Percentiles rank a stretch among this genome's conserved stretches.
Conservation (phyloP, 2,329 filamentous ascomycete genomes). For the Celoporthe dispersa region DNA sequence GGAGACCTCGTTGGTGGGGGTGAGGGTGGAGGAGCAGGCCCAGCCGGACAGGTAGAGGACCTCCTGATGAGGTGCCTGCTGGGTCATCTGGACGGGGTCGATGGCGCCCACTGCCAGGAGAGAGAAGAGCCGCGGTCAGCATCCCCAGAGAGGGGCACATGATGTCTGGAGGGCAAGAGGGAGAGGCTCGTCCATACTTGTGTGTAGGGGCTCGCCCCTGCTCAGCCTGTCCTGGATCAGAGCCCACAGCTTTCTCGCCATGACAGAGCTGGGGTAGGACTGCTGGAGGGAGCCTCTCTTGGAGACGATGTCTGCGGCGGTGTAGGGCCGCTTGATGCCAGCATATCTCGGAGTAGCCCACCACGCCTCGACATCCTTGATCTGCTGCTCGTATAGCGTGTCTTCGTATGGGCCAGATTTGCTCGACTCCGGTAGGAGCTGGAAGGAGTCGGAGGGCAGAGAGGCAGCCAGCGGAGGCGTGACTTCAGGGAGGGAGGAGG, state of each 20-base stretch:
- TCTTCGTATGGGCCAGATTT: conserved; percentile 85
- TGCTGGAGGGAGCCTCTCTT: conserved; percentile 89
- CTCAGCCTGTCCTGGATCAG: conserved; percentile 77
- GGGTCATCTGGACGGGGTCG: conserved; percentile 99
- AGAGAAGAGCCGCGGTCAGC: neutral
- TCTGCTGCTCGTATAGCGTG: conserved; percentile 79
- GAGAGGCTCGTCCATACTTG: conserved; percentile 66
- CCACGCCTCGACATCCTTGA: conserved; percentile 87
- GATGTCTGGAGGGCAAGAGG: neutral
- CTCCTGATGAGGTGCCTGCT: conserved; percentile 95
- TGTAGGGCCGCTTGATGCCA: conserved; percentile 91
- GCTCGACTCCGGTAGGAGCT: conserved; percentile 76
- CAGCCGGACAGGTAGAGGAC: conserved; percentile 95
- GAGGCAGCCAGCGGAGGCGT: conserved; percentile 64
- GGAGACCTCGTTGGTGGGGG: conserved; percentile 94
- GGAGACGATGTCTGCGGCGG: conserved; percentile 86
- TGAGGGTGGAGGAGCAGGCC: conserved; percentile 94
- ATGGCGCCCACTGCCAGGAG: conserved; percentile 80
- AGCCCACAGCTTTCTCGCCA: conserved; percentile 94
- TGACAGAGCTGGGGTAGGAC: conserved; percentile 87
- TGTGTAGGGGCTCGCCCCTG: conserved; percentile 88
- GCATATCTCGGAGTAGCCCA: conserved; percentile 84
- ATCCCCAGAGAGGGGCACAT: neutral
- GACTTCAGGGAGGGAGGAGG: conserved; percentile 54
- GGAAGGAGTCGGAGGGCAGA: conserved; percentile 77